Percentiles rank a stretch among this genome's conserved stretches.
These are phyloP conservation scores for Huntiella omanensis DNA, from an alignment of 2,329 filamentous ascomycete genomes.

Conservation along the genomic window DNA sequence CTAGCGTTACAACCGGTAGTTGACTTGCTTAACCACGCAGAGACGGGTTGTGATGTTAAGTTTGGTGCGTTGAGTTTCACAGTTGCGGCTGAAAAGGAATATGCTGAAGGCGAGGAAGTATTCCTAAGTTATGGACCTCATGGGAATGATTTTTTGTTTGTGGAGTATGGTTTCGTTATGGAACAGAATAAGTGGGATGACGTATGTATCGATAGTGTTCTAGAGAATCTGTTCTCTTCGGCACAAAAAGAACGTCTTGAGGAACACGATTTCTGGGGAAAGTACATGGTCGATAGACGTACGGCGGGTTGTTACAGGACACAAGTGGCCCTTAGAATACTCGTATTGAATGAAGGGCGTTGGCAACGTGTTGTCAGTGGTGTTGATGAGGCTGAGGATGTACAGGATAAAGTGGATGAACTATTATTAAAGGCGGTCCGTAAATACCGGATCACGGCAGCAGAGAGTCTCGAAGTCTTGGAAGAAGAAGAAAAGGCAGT, in stretches of 20 bases:
- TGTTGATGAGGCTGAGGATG: conserved; percentile 25
- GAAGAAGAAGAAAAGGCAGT: conserved; percentile 17
- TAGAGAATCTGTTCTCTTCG: conserved; percentile 22
- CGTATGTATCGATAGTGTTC: conserved; percentile 26
- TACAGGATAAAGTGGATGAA: conserved; percentile 21
- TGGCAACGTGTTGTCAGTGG: conserved; percentile 25
- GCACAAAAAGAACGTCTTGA: conserved; percentile 23
- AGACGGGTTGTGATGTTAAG: conserved; percentile 30
- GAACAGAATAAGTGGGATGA: conserved; percentile 35
- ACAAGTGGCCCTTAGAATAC: conserved; percentile 29
- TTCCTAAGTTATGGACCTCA: conserved; percentile 52
- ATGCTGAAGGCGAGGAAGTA: conserved; percentile 42
- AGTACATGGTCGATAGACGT: conserved; percentile 31
- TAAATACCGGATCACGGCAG: conserved; percentile 17
- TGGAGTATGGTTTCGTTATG: conserved; percentile 41
- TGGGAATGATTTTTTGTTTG: conserved; percentile 52
- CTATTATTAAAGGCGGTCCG: conserved; percentile 22
- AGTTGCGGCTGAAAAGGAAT: conserved; percentile 31
- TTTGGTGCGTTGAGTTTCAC: conserved; percentile 33
- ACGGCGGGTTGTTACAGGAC: conserved; percentile 33
- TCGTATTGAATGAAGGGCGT: conserved; percentile 24
- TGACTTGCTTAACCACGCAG: conserved; percentile 48
- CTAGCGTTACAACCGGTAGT: conserved; percentile 54
- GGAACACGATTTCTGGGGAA: conserved; percentile 28
- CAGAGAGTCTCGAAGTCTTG: conserved; percentile 17